phyloP scores from a whole-genome alignment of 768 basidiomycete species.

The Macrocybe gigantea region DNA sequence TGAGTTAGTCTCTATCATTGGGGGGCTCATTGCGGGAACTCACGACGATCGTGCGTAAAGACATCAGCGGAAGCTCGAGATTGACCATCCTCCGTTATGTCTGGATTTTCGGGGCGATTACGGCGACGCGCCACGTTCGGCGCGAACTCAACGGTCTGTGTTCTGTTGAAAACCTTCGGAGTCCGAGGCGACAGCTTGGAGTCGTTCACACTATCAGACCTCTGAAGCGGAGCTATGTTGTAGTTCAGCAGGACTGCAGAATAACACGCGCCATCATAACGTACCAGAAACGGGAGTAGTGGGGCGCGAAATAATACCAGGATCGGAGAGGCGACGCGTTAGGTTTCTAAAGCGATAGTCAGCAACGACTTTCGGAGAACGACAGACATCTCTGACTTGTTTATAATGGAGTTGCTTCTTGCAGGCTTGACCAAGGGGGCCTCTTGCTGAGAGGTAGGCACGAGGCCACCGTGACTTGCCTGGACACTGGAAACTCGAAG shows the following conservation, averaged over 20 bases:
- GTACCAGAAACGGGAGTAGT: slow-evolving; percentile 25
- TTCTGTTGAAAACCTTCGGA: slow-evolving; percentile 25
- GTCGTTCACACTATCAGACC: slow-evolving; percentile 30
- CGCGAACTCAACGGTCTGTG: slow-evolving; percentile 36
- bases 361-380: slow-evolving; percentile 8
- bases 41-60: slow-evolving; percentile 8
- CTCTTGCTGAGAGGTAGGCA: not conserved
- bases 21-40: not conserved
- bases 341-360: slow-evolving; percentile 9
- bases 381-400: too few species aligned
- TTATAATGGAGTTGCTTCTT: too few species aligned
- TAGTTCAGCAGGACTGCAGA: not conserved
- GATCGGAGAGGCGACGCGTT: not conserved
- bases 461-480: slow-evolving; percentile 8
- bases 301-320: slow-evolving; percentile 22
- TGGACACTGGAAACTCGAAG: slow-evolving; percentile 14
- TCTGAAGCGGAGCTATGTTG: slow-evolving; percentile 24
- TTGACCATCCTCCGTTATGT: too few species aligned
- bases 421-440: not conserved
- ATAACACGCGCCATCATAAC: slow-evolving; percentile 5
- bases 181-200: slow-evolving; percentile 5
- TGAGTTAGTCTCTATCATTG: not conserved
- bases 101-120: slow-evolving; percentile 11
- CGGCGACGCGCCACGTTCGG: slow-evolving; percentile 22
- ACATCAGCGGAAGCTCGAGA: slow-evolving; percentile 3